phyloP scores from a whole-genome alignment of 495 filamentous ascomycete genomes.

The Talaromyces liani region DNA sequence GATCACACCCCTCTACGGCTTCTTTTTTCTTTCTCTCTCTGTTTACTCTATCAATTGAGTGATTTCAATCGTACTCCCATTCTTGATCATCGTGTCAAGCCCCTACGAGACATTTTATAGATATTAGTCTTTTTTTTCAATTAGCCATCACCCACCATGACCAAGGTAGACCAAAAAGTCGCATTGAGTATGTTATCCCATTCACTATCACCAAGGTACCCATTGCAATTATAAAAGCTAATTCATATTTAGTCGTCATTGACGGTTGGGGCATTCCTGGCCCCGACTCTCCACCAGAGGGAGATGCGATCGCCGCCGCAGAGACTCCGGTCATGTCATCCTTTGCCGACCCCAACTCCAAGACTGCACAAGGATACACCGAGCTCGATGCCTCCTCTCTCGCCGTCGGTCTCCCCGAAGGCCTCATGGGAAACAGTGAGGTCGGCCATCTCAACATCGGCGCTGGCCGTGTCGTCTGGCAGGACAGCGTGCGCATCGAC shows the following conservation, averaged over 20 bases:
- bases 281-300: conserved; percentile 67
- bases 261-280: conserved; percentile 94
- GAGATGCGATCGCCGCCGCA: conserved; percentile 90
- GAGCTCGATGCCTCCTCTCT: conserved; percentile 92
- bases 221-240: conserved; percentile 11
- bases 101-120: background rate
- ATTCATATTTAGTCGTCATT: conserved; percentile 70
- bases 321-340: conserved; percentile 87
- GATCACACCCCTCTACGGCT: conserved; percentile 9
- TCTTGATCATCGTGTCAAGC: background rate
- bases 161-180: conserved; percentile 76
- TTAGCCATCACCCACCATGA: conserved; percentile 1
- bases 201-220: conserved; percentile 1
- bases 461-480: conserved; percentile 96
- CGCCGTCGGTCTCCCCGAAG: conserved; percentile 91
- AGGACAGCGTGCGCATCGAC: conserved; percentile 98
- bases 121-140: background rate
- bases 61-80: conserved; percentile 14
- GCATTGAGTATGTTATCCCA: conserved; percentile 68
- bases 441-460: conserved; percentile 98
- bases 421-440: conserved; percentile 97
- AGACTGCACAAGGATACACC: conserved; percentile 69
- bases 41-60: conserved; percentile 9
- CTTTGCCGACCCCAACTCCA: conserved; percentile 53
- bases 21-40: conserved; percentile 17